A percentile compares a stretch with the other conserved stretches of the same genome.
phyloP scores from a whole-genome alignment of 2,329 filamentous ascomycete genomes.

The Fusarium algeriense region DNA sequence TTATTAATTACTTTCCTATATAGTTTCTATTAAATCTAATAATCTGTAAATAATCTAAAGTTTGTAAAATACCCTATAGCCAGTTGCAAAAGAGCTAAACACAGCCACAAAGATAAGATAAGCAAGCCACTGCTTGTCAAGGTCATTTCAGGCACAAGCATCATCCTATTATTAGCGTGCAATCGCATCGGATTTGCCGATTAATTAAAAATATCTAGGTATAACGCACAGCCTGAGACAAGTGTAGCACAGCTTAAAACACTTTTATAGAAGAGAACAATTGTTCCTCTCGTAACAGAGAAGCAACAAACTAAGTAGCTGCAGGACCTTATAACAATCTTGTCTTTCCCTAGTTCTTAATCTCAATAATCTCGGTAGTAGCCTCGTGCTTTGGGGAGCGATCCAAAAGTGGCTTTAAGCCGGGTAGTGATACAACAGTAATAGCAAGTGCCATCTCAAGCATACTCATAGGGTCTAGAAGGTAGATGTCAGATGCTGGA shows the following conservation, averaged over 20 bases:
- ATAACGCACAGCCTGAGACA: not conserved
- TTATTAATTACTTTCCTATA: no score
- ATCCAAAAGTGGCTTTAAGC: constrained; percentile 34
- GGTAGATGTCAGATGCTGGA: not conserved
- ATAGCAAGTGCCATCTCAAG: constrained; percentile 37
- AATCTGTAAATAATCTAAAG: fast-evolving
- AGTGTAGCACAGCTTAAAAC: not conserved
- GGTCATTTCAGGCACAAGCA: not conserved
- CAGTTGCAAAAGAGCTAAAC: not conserved
- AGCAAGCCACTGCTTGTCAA: not conserved
- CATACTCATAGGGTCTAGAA: constrained; percentile 40
- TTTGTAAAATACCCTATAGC: not conserved
- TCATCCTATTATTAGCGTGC: not conserved
- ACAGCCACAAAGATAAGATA: not conserved
- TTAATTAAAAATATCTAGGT: not conserved
- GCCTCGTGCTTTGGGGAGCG: constrained; percentile 20
- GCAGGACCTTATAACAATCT: no score
- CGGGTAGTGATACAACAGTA: constrained; percentile 39
- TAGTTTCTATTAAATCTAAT: no score
- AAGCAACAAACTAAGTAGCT: no score
- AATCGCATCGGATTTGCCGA: no score
- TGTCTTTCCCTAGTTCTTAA: constrained; percentile 18
- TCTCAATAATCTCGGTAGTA: constrained; percentile 9
- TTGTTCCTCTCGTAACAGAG: fast-evolving
- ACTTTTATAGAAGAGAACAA: not conserved